Percentiles rank a stretch among this genome's conserved stretches.
phyloP scores from a whole-genome alignment of 1,284 basidiomycete genomes.

The Inonotus hispidus region DNA sequence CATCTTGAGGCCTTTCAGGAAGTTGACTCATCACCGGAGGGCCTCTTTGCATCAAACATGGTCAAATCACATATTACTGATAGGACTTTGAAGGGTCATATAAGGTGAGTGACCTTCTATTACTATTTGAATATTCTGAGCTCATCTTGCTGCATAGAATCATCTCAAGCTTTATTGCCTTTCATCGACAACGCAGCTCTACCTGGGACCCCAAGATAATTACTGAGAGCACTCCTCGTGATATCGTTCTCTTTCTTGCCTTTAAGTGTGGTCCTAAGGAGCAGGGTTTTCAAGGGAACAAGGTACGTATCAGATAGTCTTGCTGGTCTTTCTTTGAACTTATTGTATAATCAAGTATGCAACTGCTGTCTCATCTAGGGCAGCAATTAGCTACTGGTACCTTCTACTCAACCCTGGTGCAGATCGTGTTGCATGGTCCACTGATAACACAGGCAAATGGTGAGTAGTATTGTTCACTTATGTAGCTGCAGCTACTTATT shows the following conservation, averaged over 20 bases:
- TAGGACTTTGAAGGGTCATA: slow-evolving; percentile 4
- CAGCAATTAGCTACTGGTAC: slow-evolving; percentile 24
- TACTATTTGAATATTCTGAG: background rate
- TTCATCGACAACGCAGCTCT: background rate
- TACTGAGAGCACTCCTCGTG: slow-evolving; percentile 14
- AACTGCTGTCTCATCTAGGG: slow-evolving; percentile 24
- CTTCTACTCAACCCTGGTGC: slow-evolving; percentile 16
- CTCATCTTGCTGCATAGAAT: slow-evolving; percentile 6
- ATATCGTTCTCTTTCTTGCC: slow-evolving; percentile 16
- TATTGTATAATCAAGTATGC: slow-evolving; percentile 17
- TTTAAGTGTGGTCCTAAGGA: slow-evolving; percentile 18
- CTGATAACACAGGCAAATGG: slow-evolving; percentile 9
- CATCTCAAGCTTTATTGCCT: slow-evolving; percentile 10
- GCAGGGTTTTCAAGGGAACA: slow-evolving; percentile 18
- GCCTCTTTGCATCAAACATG: slow-evolving; percentile 2
- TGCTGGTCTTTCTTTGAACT: background rate
- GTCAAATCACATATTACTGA: background rate
- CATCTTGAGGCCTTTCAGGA: background rate
- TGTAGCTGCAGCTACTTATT: too few species aligned
- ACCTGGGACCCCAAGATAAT: slow-evolving; percentile 14
- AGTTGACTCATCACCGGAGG: background rate
- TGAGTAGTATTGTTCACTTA: too few species aligned
- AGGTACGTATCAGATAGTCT: slow-evolving; percentile 4
- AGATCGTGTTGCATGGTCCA: slow-evolving; percentile 21
- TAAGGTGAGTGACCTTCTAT: slow-evolving; percentile 1